Conservation (phyloP, 306 rosid species). For the Medicago arabica region DNA sequence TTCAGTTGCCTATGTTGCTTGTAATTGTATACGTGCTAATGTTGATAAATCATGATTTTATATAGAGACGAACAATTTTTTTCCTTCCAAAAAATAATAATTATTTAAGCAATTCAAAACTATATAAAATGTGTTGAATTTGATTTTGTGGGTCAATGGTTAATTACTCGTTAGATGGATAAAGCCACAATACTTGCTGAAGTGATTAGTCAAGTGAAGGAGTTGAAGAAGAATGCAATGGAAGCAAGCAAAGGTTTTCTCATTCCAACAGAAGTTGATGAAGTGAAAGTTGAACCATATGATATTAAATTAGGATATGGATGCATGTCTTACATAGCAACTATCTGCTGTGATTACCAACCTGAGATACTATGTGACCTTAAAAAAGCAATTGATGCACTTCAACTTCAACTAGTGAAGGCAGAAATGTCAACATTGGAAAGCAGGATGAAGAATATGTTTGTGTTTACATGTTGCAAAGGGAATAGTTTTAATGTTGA, state of each 20-base stretch:
- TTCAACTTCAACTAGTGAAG: slow-evolving; percentile 59
- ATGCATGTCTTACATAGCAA: slow-evolving; percentile 61
- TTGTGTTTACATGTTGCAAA: slow-evolving; percentile 58
- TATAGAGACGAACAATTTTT: background rate
- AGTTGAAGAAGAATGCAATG: slow-evolving; percentile 68
- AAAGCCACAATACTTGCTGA: slow-evolving; percentile 83
- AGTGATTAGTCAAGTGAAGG: slow-evolving; percentile 75
- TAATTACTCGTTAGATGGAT: slow-evolving; percentile 65
- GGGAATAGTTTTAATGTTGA: slow-evolving; percentile 39
- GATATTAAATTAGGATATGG: slow-evolving; percentile 48
- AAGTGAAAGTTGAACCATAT: slow-evolving; percentile 72
- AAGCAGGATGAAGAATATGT: slow-evolving; percentile 63
- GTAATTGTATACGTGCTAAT: no score
- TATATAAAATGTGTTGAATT: slow-evolving; percentile 27
- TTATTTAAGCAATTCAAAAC: background rate
- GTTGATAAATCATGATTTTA: background rate
- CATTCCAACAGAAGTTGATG: slow-evolving; percentile 79
- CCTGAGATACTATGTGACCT: slow-evolving; percentile 75
- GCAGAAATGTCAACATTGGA: slow-evolving; percentile 84
- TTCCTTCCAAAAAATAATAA: background rate
- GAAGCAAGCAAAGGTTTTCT: slow-evolving; percentile 74
- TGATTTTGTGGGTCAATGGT: slow-evolving; percentile 42
- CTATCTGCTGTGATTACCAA: slow-evolving; percentile 71
- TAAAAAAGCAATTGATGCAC: slow-evolving; percentile 66
- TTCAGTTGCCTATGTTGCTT: no score